Percentiles rank a stretch among this genome's conserved stretches.
Evolutionary conservation across 305 asterid genomes (phyloP).

Genomic region (Fraxinus greggii): DNA sequence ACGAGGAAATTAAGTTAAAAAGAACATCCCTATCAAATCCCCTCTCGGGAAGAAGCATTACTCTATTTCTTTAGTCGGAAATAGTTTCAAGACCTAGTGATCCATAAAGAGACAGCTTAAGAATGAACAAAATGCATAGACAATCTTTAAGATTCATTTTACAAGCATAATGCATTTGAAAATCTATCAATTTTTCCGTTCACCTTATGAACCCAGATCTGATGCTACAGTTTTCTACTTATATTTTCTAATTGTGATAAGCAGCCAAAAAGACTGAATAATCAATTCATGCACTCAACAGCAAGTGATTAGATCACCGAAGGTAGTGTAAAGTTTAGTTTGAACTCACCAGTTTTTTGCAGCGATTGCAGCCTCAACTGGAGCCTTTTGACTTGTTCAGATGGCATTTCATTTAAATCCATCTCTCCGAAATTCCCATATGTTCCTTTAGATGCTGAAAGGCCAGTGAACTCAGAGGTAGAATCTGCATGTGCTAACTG

Average conservation of each 20-base stretch:
- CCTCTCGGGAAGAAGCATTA: background rate
- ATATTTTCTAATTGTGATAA: background rate
- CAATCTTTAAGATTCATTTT: background rate
- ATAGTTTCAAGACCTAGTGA: background rate
- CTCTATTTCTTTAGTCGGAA: background rate
- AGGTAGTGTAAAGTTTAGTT: background rate
- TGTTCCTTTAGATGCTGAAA: slow-evolving; percentile 49
- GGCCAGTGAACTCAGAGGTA: slow-evolving; percentile 63
- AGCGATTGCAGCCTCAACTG: slow-evolving; percentile 61
- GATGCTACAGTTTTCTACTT: background rate
- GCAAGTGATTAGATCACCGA: background rate
- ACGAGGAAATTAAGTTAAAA: background rate
- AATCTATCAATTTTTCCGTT: background rate
- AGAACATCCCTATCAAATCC: background rate
- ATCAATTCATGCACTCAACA: background rate
- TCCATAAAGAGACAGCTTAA: background rate
- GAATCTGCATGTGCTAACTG: slow-evolving; percentile 69
- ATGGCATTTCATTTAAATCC: slow-evolving; percentile 63
- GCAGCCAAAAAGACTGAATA: background rate
- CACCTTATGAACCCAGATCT: background rate
- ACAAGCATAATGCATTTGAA: background rate
- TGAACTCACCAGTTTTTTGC: slow-evolving; percentile 61
- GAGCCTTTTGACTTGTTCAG: slow-evolving; percentile 71
- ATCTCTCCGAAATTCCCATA: slow-evolving; percentile 55
- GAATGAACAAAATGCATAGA: background rate